A percentile compares a stretch with the other conserved stretches of the same genome.
Conservation (phyloP, 345 rosid species). For the Eucalyptus sp. region DNA sequence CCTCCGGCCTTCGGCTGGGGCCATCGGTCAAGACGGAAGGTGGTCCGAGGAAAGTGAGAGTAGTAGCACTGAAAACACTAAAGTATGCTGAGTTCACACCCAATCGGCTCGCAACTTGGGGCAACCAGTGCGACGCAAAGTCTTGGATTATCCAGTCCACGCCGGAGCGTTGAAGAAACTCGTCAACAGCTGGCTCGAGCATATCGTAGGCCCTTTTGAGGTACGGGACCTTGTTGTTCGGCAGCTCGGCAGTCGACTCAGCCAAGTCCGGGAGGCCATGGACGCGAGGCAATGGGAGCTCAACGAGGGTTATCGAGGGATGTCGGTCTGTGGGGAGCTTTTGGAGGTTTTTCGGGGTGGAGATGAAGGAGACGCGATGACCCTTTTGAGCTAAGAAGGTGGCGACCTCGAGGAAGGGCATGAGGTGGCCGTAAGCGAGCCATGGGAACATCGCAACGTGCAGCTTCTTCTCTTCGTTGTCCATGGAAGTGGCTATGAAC, state of each 20-base stretch:
- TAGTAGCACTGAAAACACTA: constrained; percentile 6
- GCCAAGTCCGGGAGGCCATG: constrained; percentile 11
- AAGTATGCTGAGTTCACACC: constrained; percentile 5
- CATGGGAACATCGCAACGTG: background rate
- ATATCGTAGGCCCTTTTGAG: constrained; percentile 26
- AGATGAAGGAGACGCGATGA: background rate
- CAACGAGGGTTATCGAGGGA: background rate
- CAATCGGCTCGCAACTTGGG: constrained; percentile 1
- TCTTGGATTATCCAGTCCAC: constrained; percentile 30
- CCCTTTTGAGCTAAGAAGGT: background rate
- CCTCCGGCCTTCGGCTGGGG: background rate
- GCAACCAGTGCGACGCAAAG: constrained; percentile 25
- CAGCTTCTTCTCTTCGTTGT: background rate
- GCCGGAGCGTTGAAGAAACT: constrained; percentile 2
- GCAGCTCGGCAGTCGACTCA: constrained; percentile 25
- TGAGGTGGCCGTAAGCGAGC: background rate
- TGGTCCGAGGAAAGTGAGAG: background rate
- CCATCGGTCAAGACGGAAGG: background rate
- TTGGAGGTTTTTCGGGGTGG: background rate
- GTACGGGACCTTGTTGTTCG: constrained; percentile 4
- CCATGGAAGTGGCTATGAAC: too few species aligned
- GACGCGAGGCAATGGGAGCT: constrained; percentile 9
- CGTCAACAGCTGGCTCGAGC: constrained; percentile 1
- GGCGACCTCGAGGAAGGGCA: background rate
- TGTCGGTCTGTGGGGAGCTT: background rate